Evolutionary conservation across 163 green algal genomes (phyloP).

Genomic region (Chlamydomonas reinhardtii): DNA sequence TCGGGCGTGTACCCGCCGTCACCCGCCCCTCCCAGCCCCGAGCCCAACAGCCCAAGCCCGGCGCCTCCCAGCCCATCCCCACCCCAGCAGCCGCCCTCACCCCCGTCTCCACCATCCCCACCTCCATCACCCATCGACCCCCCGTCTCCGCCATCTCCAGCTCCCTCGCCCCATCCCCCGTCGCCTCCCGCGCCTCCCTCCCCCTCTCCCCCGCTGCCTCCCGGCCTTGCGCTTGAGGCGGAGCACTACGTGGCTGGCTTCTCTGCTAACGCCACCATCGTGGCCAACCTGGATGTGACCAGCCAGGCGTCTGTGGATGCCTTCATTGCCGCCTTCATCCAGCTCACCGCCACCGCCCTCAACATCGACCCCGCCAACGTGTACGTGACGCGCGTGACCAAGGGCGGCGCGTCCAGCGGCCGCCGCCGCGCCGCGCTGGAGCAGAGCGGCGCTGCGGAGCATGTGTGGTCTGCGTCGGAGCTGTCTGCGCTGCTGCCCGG

Average conservation of each 20-base stretch:
- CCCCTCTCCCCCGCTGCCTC: background rate
- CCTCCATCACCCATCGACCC: no score
- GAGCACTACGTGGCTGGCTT: slow-evolving; percentile 19
- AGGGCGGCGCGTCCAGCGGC: slow-evolving; percentile 1
- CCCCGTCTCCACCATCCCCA: no score
- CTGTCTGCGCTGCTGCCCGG: background rate
- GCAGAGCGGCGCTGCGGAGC: background rate
- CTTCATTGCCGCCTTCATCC: slow-evolving; percentile 4
- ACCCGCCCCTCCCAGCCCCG: no score
- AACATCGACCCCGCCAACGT: background rate
- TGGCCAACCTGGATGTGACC: background rate
- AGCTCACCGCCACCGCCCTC: background rate
- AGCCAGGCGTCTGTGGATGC: background rate
- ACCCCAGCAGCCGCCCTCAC: no score
- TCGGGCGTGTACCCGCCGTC: no score
- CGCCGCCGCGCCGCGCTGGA: background rate
- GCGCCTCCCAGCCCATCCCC: no score
- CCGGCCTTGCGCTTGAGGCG: background rate
- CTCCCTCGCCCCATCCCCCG: no score
- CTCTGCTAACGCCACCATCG: slow-evolving; percentile 8
- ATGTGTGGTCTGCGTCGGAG: background rate
- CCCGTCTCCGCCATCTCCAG: no score
- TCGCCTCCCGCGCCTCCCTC: background rate
- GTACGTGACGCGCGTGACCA: background rate
- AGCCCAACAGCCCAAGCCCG: no score